Base-by-base conservation (phyloP, 1,139 yeast species). In the Pichia sp. region DNA sequence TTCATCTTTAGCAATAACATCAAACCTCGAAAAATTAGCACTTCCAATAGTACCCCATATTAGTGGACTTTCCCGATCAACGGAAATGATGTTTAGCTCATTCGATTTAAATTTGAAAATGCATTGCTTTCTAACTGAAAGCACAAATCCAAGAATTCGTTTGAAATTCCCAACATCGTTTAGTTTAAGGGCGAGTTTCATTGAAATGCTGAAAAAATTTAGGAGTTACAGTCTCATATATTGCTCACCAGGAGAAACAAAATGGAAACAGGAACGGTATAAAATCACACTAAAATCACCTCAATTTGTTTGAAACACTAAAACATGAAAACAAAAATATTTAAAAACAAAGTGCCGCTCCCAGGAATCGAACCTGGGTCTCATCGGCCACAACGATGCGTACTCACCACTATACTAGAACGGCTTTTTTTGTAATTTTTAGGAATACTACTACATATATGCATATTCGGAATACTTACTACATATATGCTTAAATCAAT, bases 41-140 rank as follows among this genome's bases (percentile, higher is more conserved):
- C 63, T 74, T 24, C 74, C 71, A 17, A 84, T 63, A 59, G 79
- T 81, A 61, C 85, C 79, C 85, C 86, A 83, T 2, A 81, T 78
- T 59, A 81, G 85, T 2, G 88, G 87, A 57, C 82, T 85, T 42
- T 73, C 71, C 33, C 75, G 59, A 4, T 80, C 73, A 3, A 74
- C 73, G 66, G 82, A 82, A 14, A 82, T 77, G n/a, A 82, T 73
- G 48, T 70, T 65, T 38, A 83, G 67, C 54, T 73, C 74, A 1
- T 71, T 63, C 3, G 76, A 77, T 1, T 82, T 75, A 67, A 83
- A 83, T 49, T 80, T 67, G 12, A 82, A 62, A 1, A 73, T 75
- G 47, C 76, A 72, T 46, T 69, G 64, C 56, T 71, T 73, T 27
- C 78, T 61, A 7, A 75, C 62, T 1, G 70, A 59, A 3, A 71